phyloP scores from a whole-genome alignment of 208 protist species.

The Crithidia sp. region DNA sequence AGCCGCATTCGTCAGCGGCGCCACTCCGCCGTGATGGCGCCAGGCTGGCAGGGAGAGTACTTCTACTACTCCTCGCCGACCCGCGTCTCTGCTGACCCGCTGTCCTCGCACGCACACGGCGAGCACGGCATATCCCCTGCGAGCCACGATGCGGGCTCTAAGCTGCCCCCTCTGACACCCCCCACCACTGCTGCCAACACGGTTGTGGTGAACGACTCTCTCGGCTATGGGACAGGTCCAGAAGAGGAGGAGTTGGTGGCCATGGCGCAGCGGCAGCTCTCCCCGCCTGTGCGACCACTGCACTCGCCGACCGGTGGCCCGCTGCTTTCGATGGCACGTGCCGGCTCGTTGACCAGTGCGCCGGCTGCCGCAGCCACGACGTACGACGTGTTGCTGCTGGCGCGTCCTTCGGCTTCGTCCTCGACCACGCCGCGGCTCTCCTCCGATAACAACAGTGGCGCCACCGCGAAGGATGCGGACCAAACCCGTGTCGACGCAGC shows the following conservation, averaged over 20 bases:
- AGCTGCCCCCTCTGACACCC: too few relatives aligned
- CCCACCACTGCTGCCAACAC: too few relatives aligned
- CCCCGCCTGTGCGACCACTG: constrained; percentile 2
- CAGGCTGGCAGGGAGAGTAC: constrained; percentile 23
- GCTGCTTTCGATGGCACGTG: background rate
- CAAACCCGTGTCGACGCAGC: background rate
- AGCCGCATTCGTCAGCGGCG: constrained; percentile 30
- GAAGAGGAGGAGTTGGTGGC: background rate
- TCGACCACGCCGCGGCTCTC: constrained; percentile 3
- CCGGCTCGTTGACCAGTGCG: background rate
- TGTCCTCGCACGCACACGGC: background rate
- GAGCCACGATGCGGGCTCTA: too few relatives aligned
- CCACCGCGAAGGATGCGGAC: too few relatives aligned
- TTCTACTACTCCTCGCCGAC: constrained; percentile 37
- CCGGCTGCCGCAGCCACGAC: background rate
- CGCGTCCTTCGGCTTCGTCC: background rate
- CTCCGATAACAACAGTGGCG: background rate
- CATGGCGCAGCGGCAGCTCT: background rate
- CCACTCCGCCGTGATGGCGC: constrained; percentile 27
- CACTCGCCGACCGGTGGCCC: background rate
- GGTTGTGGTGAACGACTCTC: too few relatives aligned
- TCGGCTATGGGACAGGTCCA: too few relatives aligned
- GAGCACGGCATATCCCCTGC: too few relatives aligned
- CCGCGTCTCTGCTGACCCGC: background rate
- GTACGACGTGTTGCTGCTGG: constrained; percentile 19